Percentiles rank a stretch among this genome's conserved stretches.
These are phyloP conservation scores for Wallacemonas collosoma DNA, from an alignment of 208 protist genomes.

Conservation along the genomic window DNA sequence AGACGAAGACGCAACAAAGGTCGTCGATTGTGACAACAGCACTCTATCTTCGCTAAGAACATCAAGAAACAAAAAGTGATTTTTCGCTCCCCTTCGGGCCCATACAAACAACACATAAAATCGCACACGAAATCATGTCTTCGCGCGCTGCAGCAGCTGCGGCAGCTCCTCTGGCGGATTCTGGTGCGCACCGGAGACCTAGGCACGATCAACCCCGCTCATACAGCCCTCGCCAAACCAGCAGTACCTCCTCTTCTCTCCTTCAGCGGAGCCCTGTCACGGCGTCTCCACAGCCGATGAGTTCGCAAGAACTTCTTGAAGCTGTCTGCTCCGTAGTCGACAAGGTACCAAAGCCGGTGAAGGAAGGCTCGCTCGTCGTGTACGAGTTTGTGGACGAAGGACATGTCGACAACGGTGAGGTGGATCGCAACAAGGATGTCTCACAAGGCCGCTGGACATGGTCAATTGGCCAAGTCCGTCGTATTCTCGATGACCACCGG, in stretches of 20 bases:
- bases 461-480: constrained; percentile 41
- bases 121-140: not conserved
- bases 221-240: not conserved
- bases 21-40: too few relatives aligned
- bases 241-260: not conserved
- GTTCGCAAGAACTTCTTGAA: constrained; percentile 12
- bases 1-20: too few relatives aligned
- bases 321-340: constrained; percentile 20
- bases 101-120: not conserved
- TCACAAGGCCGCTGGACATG: constrained; percentile 36
- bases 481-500: constrained; percentile 25
- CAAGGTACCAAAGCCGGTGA: constrained; percentile 22
- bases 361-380: constrained; percentile 37
- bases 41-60: too few relatives aligned
- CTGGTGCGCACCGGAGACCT: too few relatives aligned
- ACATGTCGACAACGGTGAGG: not conserved
- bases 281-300: constrained; percentile 13
- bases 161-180: too few relatives aligned
- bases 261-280: not conserved
- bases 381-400: constrained; percentile 53
- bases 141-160: not conserved
- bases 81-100: too few relatives aligned
- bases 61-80: too few relatives aligned
- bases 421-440: not conserved
- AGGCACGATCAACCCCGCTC: not conserved